Evolutionary conservation across 495 filamentous ascomycete species (phyloP).

Genomic region (Podospora sp.): DNA sequence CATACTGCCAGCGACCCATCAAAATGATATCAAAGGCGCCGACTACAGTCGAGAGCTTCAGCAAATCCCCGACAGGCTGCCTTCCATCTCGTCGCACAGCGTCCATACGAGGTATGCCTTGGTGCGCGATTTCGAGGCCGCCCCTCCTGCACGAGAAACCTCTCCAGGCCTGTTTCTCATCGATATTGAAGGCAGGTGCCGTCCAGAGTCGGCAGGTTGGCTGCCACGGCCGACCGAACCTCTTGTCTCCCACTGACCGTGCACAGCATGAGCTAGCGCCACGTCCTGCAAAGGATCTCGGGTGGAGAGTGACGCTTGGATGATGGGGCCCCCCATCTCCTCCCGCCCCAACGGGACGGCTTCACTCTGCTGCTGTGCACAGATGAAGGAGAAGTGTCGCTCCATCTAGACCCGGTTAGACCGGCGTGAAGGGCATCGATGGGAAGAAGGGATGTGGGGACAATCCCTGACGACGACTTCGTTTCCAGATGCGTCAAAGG

Average conservation of each 20-base stretch:
- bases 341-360: constrained; percentile 19
- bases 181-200: neutral
- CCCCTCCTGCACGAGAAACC: neutral
- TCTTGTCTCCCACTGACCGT: neutral
- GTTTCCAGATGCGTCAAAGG: neutral
- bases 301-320: constrained; percentile 12
- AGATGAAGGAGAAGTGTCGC: constrained; percentile 1
- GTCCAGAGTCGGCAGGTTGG: neutral
- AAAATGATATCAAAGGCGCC: neutral
- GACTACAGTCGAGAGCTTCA: neutral
- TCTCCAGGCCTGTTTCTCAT: neutral
- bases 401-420: constrained; percentile 4
- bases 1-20: neutral
- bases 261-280: constrained; percentile 10
- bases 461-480: neutral
- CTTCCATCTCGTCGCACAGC: neutral
- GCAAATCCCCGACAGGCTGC: neutral
- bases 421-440: neutral
- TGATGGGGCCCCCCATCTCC: neutral
- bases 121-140: neutral
- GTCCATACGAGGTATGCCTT: neutral
- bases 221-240: neutral
- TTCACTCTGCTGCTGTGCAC: constrained; percentile 13
- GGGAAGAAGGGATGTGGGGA: constrained; percentile 9
- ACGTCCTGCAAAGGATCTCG: constrained; percentile 15